phyloP scores from a whole-genome alignment of 2,329 filamentous ascomycete species.

The Ophiocordyceps australis region DNA sequence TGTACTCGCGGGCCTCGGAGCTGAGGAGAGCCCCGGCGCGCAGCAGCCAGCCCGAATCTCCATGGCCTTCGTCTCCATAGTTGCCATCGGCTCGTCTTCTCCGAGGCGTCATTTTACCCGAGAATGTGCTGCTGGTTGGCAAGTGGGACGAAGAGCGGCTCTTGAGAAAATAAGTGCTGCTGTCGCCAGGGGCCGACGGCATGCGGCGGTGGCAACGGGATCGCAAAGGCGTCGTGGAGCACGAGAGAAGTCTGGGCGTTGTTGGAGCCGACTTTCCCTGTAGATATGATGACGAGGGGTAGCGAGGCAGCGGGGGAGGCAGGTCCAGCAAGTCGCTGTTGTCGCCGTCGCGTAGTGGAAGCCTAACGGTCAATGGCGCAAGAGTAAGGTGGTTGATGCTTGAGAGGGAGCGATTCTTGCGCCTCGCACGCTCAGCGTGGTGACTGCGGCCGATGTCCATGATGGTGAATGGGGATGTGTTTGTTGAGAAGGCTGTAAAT shows the following conservation, averaged over 20 bases:
- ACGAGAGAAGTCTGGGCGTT: conserved; percentile 43
- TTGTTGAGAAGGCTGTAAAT: neutral
- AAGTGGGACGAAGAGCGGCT: conserved; percentile 47
- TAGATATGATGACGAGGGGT: conserved; percentile 31
- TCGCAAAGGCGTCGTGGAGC: conserved; percentile 30
- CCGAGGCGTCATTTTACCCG: conserved; percentile 16
- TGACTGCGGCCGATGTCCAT: conserved; percentile 45
- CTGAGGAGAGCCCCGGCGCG: conserved; percentile 44
- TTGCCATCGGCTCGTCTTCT: conserved; percentile 13
- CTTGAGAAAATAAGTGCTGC: conserved; percentile 35
- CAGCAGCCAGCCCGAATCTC: conserved; percentile 47
- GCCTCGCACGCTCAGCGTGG: conserved; percentile 35
- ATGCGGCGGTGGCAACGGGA: conserved; percentile 25
- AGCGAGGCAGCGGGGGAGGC: conserved; percentile 6
- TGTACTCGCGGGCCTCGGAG: conserved; percentile 44
- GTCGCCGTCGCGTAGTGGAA: conserved; percentile 37
- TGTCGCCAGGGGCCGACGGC: conserved; percentile 14
- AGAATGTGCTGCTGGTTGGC: conserved; percentile 7
- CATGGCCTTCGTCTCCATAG: conserved; percentile 16
- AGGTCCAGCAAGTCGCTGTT: conserved; percentile 22
- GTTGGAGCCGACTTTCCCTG: conserved; percentile 44
- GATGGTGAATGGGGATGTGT: conserved; percentile 1
- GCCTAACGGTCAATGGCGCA: conserved; percentile 43
- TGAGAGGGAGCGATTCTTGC: conserved; percentile 38
- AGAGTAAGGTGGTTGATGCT: conserved; percentile 43